Evolutionary conservation across 1,284 basidiomycete species (phyloP).

Genomic region (Gastroboletus turbinatus): DNA sequence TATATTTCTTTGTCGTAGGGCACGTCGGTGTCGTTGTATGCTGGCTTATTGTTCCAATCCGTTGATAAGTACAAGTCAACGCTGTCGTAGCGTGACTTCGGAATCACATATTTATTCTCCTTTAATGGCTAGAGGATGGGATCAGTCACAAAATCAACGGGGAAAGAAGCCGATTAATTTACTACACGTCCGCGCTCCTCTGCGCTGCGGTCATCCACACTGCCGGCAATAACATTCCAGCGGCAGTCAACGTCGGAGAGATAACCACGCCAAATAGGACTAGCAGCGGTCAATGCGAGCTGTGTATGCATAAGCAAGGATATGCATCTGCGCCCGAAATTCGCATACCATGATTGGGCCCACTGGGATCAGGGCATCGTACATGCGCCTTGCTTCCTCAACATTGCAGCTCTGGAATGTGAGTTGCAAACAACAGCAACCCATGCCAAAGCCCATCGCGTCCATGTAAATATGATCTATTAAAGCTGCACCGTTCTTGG

Average conservation of each 20-base stretch:
- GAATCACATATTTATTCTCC: conserved; percentile 75
- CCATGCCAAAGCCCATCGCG: conserved; percentile 99
- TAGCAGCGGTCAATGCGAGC: conserved; percentile 93
- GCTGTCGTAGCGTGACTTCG: conserved; percentile 96
- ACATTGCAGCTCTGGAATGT: conserved; percentile 98
- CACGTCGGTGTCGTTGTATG: conserved; percentile 89
- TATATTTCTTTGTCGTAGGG: conserved; percentile 81
- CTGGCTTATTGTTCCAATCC: conserved; percentile 83
- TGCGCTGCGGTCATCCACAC: conserved; percentile 94
- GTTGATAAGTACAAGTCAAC: conserved; percentile 94
- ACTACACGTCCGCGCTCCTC: conserved; percentile 83
- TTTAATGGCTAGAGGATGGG: conserved; percentile 63
- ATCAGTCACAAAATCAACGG: conserved; percentile 9
- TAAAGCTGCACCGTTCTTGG: conserved; percentile 83
- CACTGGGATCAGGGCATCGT: conserved; percentile 92
- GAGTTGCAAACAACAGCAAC: conserved; percentile 96
- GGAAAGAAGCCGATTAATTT: conserved; percentile 44
- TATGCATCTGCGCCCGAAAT: neutral
- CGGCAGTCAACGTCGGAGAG: conserved; percentile 96
- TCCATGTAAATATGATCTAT: conserved; percentile 97
- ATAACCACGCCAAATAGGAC: conserved; percentile 92
- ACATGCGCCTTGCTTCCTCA: conserved; percentile 86
- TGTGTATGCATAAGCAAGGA: conserved; percentile 34
- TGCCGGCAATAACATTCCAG: conserved; percentile 97
- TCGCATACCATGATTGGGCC: conserved; percentile 86